A percentile compares a stretch with the other conserved stretches of the same genome.
These are phyloP conservation scores for Solanum clarkiae DNA, from an alignment of 257 asterid species.

Conservation along the genomic window DNA sequence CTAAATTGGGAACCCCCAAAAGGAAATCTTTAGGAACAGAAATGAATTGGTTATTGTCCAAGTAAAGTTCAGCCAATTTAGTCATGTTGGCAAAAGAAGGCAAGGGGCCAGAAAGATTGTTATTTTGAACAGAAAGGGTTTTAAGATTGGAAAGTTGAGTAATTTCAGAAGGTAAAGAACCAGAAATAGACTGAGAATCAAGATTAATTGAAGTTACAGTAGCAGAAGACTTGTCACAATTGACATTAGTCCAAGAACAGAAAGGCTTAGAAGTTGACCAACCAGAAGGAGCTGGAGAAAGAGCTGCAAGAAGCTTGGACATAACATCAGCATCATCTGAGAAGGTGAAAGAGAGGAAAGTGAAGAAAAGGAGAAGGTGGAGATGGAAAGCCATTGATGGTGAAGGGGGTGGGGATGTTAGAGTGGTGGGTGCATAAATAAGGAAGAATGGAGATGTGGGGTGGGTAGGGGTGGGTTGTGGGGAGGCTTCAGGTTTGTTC, in stretches of 20 bases:
- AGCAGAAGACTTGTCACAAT: conserved; percentile 36
- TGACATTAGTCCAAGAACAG: conserved; percentile 51
- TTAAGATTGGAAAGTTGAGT: conserved; percentile 48
- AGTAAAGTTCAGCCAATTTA: conserved; percentile 27
- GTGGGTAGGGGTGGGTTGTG: background rate
- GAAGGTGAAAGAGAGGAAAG: conserved; percentile 18
- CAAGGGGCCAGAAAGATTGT: conserved; percentile 47
- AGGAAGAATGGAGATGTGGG: background rate
- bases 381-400: conserved; percentile 26
- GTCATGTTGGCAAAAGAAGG: conserved; percentile 73
- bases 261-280: conserved; percentile 41
- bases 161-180: conserved; percentile 54
- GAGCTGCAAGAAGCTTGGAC: conserved; percentile 41
- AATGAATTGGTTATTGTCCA: conserved; percentile 43
- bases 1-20: conserved; percentile 35
- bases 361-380: conserved; percentile 12
- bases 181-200: conserved; percentile 40
- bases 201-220: conserved; percentile 47
- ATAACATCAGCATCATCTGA: conserved; percentile 69
- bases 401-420: background rate
- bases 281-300: conserved; percentile 53
- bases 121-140: conserved; percentile 44
- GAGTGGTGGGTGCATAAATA: background rate
- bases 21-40: conserved; percentile 47
- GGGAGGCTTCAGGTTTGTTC: background rate